Evolutionary conservation across 2,329 filamentous ascomycete species (phyloP).

Genomic region (Colletotrichum neosansevieriae): DNA sequence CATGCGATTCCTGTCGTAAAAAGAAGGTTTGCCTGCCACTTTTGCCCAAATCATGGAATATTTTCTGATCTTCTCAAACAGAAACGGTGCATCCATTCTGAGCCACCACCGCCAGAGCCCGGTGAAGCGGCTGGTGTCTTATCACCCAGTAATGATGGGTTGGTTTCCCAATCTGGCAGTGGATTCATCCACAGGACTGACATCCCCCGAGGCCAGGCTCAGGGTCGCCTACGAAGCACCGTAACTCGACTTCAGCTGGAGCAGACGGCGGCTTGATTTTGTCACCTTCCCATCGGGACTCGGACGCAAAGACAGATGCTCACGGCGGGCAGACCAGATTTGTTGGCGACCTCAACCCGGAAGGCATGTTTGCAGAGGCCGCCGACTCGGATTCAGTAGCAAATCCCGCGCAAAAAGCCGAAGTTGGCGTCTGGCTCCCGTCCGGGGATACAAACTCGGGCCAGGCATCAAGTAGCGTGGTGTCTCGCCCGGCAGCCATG

Average conservation of each 20-base stretch:
- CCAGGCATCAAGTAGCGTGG: conserved; percentile 47
- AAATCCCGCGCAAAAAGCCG: conserved; percentile 60
- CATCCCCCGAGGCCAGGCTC: background rate
- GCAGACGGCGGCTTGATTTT: background rate
- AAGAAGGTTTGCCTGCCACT: conserved; percentile 59
- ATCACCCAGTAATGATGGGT: conserved; percentile 27
- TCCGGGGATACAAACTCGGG: conserved; percentile 46
- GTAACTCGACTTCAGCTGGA: conserved; percentile 16
- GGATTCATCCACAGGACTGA: conserved; percentile 3
- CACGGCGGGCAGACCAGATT: conserved; percentile 54
- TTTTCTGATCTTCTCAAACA: conserved; percentile 39
- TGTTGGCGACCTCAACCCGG: conserved; percentile 70
- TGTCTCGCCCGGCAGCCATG: conserved; percentile 48
- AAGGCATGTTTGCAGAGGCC: conserved; percentile 70
- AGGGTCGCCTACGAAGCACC: conserved; percentile 23
- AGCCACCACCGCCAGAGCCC: conserved; percentile 42
- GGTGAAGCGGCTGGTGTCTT: conserved; percentile 18
- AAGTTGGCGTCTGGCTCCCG: conserved; percentile 68
- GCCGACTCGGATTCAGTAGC: conserved; percentile 54
- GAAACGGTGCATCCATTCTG: conserved; percentile 60
- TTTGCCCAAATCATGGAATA: background rate
- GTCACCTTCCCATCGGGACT: conserved; percentile 26
- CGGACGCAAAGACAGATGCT: conserved; percentile 16
- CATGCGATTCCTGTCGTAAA: conserved; percentile 66
- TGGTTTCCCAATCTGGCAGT: conserved; percentile 37